phyloP scores from a whole-genome alignment of 192 early-diverging fungal species.

The Coemansia sp. region DNA sequence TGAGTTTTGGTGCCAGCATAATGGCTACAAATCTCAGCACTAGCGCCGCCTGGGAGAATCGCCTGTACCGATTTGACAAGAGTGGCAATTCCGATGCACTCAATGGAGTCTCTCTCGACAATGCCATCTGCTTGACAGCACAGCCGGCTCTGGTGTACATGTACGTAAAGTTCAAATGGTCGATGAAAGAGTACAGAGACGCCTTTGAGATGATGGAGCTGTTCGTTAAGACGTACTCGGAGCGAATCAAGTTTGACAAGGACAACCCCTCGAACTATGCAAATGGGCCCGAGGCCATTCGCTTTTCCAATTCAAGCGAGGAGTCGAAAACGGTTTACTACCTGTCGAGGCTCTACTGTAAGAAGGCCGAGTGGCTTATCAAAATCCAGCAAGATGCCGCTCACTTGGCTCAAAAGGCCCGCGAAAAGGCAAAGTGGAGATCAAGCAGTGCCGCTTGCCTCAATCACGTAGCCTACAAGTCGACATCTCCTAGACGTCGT shows the following conservation, averaged over 20 bases:
- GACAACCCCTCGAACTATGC: constrained; percentile 13
- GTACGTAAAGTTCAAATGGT: constrained; percentile 73
- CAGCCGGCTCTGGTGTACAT: constrained; percentile 70
- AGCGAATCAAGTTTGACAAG: constrained; percentile 37
- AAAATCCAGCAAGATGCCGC: constrained; percentile 27
- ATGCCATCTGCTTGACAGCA: constrained; percentile 28
- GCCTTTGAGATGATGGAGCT: constrained; percentile 74
- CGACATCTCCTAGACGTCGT: neutral
- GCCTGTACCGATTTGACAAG: constrained; percentile 13
- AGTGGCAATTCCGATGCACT: neutral
- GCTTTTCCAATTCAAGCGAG: constrained; percentile 10
- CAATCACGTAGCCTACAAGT: neutral
- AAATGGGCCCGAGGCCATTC: neutral
- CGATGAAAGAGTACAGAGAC: constrained; percentile 25
- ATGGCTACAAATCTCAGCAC: neutral
- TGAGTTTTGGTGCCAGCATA: neutral
- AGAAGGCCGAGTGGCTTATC: constrained; percentile 92
- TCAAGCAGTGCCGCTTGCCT: neutral
- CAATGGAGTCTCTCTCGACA: constrained; percentile 17
- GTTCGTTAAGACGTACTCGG: constrained; percentile 69
- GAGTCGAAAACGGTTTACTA: constrained; percentile 5
- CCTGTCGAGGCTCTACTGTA: constrained; percentile 83
- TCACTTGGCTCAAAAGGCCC: constrained; percentile 21
- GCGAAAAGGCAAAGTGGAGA: constrained; percentile 18
- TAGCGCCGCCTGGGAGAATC: constrained; percentile 14